A percentile compares a stretch with the other conserved stretches of the same genome.
These are phyloP conservation scores for Dittrichia graveolens DNA, from an alignment of 129 eudicot species.

Conservation along the genomic window DNA sequence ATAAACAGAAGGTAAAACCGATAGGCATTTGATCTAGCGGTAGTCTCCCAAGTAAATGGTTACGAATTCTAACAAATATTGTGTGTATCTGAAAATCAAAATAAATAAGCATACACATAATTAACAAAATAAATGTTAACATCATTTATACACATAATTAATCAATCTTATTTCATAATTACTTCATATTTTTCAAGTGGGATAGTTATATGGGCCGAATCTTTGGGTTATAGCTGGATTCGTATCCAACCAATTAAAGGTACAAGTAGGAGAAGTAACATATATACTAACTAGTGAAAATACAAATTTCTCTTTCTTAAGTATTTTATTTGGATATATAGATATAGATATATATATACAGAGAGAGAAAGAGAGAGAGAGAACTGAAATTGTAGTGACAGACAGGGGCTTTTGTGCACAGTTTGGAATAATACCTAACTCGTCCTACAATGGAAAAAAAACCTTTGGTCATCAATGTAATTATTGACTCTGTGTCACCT, in stretches of 20 bases:
- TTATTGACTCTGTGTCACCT: constrained; percentile 42
- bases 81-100: too few relatives aligned
- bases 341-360: background rate
- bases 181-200: constrained; percentile 7
- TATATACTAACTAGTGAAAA: constrained; percentile 30
- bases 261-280: constrained; percentile 28
- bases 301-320: constrained; percentile 40
- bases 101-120: too few relatives aligned
- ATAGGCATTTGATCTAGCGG: too few relatives aligned
- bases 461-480: constrained; percentile 49
- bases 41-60: too few relatives aligned
- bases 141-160: background rate
- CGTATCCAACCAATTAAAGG: constrained; percentile 28
- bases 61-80: too few relatives aligned
- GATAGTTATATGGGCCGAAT: constrained; percentile 2
- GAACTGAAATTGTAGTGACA: constrained; percentile 42
- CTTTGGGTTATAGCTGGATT: constrained; percentile 9
- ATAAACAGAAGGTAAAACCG: background rate
- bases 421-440: constrained; percentile 51
- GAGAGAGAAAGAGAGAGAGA: background rate
- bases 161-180: background rate
- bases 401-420: constrained; percentile 51
- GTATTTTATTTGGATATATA: constrained; percentile 17
- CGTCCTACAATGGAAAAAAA: constrained; percentile 46
- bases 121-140: too few relatives aligned